Conservation (phyloP, 2,329 filamentous ascomycete genomes). For the Exophiala mesophila region DNA sequence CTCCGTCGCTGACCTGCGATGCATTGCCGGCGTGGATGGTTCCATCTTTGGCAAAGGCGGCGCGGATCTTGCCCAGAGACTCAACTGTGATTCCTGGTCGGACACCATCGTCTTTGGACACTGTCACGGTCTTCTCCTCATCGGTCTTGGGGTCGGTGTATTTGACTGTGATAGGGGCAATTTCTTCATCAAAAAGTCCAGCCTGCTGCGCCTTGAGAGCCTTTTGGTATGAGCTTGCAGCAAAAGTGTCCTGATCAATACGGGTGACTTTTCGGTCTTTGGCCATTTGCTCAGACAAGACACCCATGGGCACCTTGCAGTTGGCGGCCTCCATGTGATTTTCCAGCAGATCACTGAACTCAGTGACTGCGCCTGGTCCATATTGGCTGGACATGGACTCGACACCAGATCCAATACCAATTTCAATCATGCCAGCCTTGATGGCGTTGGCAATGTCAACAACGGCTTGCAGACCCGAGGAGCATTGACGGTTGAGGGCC, state of each 20-base stretch:
- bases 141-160: conserved; percentile 87
- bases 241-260: conserved; percentile 80
- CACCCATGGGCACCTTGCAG: conserved; percentile 97
- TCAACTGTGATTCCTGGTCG: conserved; percentile 80
- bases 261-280: conserved; percentile 72
- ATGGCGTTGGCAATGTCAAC: conserved; percentile 95
- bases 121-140: conserved; percentile 76
- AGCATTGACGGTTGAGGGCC: conserved; percentile 90
- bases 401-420: conserved; percentile 89
- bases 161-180: conserved; percentile 78
- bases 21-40: conserved; percentile 96
- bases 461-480: conserved; percentile 83
- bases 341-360: conserved; percentile 88
- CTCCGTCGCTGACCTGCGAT: conserved; percentile 90
- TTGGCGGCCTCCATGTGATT: conserved; percentile 75
- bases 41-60: conserved; percentile 86
- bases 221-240: conserved; percentile 88
- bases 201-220: conserved; percentile 76
- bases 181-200: conserved; percentile 91
- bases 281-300: conserved; percentile 91
- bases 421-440: conserved; percentile 83
- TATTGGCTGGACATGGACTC: conserved; percentile 96
- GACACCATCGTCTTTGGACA: conserved; percentile 81
- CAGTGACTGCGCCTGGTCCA: conserved; percentile 79
- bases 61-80: conserved; percentile 81